Evolutionary conservation across 345 rosid genomes (phyloP), one percentile per base, ranked within the genome.

Genomic region (Draba incana): DNA sequence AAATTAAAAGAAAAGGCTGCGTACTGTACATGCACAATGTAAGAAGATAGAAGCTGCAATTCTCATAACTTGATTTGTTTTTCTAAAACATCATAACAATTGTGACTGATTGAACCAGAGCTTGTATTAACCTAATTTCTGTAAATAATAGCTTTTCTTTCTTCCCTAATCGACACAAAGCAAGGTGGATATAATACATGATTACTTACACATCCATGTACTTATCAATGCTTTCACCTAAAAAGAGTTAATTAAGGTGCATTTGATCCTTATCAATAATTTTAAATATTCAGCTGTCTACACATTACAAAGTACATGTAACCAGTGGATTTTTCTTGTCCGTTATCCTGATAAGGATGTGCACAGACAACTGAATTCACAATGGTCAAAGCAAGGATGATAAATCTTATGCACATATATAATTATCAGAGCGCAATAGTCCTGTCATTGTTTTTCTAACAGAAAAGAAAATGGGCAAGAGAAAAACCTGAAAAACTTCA

Each of bases 401-500:
- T 28, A 45, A n/a, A 28, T 44, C 41, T 43, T 27, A 53, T 31
- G 8, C 52, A 30, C 14, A 5, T 5, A 30, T 23, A 6, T 23
- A 8, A 28, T 9, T 45, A 45, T 62, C 49, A 57, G 64, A 24
- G n/a, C 7, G 24, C 23, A n/a, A 60, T 4, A 31, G 56, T 63
- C 13, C 5, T 27, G 38, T 42, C 9, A 52, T 42, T 43, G 12
- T 8, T 38, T 57, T 48, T 57, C 33, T 37, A 13, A 49, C 38
- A n/a, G 12, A 25, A 35, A 25, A 35, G 5, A 33, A 72, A 51
- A 62, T 47, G 5, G 4, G 24, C 5, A 43, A 6, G 69, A 49
- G 75, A 65, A 77, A 55, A 78, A 94, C 99, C 98, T 94, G 98
- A 77, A 94, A 91, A 67, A 64, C 33, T 54, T 91, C 96, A 37